Base-by-base conservation (phyloP, 345 rosid species). In the Iberis pinnata region DNA sequence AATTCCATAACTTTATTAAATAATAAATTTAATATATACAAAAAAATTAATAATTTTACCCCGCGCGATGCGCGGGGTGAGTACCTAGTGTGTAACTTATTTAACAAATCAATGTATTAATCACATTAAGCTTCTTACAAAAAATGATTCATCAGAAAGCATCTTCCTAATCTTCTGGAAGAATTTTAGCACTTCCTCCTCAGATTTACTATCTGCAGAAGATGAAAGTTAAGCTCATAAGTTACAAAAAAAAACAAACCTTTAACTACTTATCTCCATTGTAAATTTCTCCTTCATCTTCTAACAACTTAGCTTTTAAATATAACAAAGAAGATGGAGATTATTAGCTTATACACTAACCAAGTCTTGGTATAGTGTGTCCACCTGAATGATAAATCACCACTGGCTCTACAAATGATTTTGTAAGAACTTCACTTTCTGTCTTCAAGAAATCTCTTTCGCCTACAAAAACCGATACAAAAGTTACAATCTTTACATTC, bases 361-460 rank as follows among this genome's bases (percentile, higher is more conserved):
- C 79, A 19, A 83, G 73, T 53, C 60, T 68, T 10, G 82, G 82
- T 43, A 83, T 29, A 10, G 53, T 54, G 70, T 77, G 84, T 0
- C 77, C 79, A 61, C 35, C 43, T 9, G 76, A 54, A 55, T 78
- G 88, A 61, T 58, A 56, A 69, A 81, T 71, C 62, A 84, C 79
- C 58, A 68, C 68, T 18, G 86, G 86, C 43, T 81, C 76, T 43
- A 71, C 75, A 53, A 73, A 81, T 36, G 71, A 75, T 53, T 64
- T 59, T 29, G 64, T 31, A 11, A 77, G 72, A 29, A 38, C 63
- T 18, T 53, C 64, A 16, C 82, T 72, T 36, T 57, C 58, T 43
- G 41, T 19, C 69, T 67, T 77, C 61, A 69, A 4, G 45, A 73
- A 77, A 64, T 78, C 85, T 17, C 8, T 68, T 61, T 78, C 83